These are phyloP conservation scores for Claviceps quebecensis DNA, from an alignment of 2,329 filamentous ascomycete species.

Conservation along the genomic window DNA sequence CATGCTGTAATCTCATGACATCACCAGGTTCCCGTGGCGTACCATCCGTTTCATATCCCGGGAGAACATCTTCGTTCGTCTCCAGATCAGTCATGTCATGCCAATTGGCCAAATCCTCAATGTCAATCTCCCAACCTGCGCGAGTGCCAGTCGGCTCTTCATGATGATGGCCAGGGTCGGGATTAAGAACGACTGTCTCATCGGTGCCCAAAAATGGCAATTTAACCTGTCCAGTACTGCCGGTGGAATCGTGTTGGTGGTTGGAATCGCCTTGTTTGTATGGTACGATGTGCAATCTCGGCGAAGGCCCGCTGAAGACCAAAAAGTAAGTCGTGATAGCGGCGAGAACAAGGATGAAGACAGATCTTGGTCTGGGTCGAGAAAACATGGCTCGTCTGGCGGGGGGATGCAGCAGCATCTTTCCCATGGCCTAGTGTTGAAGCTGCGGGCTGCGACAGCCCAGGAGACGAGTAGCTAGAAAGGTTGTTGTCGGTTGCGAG, in stretches of 20 bases:
- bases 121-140: slow-evolving; percentile 20
- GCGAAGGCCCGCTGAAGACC: slow-evolving; percentile 22
- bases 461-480: not conserved
- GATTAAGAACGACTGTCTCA: not conserved
- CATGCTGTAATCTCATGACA: slow-evolving; percentile 21
- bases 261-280: slow-evolving; percentile 8
- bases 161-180: slow-evolving; percentile 5
- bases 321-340: slow-evolving; percentile 29
- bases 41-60: slow-evolving; percentile 24
- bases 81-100: slow-evolving; percentile 21
- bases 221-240: not conserved
- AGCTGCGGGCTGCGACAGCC: not conserved
- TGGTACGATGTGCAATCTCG: slow-evolving; percentile 22
- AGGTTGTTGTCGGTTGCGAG: not conserved
- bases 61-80: slow-evolving; percentile 20
- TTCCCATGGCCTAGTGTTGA: slow-evolving; percentile 11
- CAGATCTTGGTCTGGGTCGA: slow-evolving; percentile 26
- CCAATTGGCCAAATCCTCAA: slow-evolving; percentile 23
- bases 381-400: slow-evolving; percentile 16
- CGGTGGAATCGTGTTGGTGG: slow-evolving; percentile 1
- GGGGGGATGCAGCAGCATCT: slow-evolving; percentile 21
- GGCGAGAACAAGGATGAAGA: slow-evolving; percentile 27
- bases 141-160: slow-evolving; percentile 9
- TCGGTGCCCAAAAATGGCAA: not conserved
- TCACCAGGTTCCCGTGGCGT: slow-evolving; percentile 18